Base-by-base conservation (phyloP, 345 rosid species). In the Arabidopsis suecica region DNA sequence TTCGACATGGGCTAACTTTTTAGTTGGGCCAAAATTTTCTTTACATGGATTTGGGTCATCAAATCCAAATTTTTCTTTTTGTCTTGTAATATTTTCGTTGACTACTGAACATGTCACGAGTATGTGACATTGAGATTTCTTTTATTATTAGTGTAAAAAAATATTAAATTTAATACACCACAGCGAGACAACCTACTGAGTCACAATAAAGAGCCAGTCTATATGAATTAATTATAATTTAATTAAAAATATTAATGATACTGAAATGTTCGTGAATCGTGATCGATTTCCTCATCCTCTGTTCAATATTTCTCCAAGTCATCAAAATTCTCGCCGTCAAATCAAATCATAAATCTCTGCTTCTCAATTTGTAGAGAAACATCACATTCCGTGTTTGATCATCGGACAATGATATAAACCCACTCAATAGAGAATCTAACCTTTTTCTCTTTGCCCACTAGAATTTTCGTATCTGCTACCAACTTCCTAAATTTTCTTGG, bases 301-400 rank as follows among this genome's bases (percentile, higher is more conserved):
- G 73, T 16, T 53, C 74, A 53, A 33, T 42, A 76, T 68, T 55
- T 68, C 57, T 42, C 79, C 69, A 76, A 68, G 16, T 7, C 74
- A 76, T 76, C 79, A 76, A 51, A 45, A 36, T 56, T 20, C 2
- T 49, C 67, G 5, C 66, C 71, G 36, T 64, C 65, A 63, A 59
- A 36, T 47, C 65, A 45, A 44, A 74, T 45, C 49, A 28, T 28
- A 45, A 7, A 48, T 75, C 22, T 47, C 6, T 5, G 18, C 41
- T 37, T 41, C 72, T 57, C 65, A 13, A 14, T 38, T 25, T 40
- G 3, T 34, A 49, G 5, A 32, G 16, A 44, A 14, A 33, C 49
- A 23, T 70, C 76, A 77, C 70, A 73, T 70, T 55, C 38, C 59
- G 65, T 48, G 33, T 23, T 77, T 36, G 50, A 70, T 68, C 75